Base-by-base conservation (phyloP, 2,329 filamentous ascomycete genomes). In the Bertia moriformis region DNA sequence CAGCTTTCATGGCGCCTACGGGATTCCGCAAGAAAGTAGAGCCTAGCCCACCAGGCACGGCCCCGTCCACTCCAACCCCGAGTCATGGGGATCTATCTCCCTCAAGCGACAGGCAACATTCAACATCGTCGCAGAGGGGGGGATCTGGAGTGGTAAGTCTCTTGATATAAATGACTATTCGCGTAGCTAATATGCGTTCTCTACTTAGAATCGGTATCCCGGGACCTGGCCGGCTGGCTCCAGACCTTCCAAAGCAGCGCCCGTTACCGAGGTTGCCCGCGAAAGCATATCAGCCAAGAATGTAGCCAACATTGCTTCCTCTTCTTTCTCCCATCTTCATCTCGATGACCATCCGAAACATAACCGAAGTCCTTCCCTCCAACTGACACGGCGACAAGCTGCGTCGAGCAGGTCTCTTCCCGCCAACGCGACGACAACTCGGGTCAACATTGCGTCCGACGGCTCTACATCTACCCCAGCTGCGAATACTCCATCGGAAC, bases 191-290 rank as follows among this genome's bases (percentile, higher is more conserved):
- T 17, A 17, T 35, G 12, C 15, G 32, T 17, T 35, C 32, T 27
- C 7, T 27, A 10, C 22, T 35, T 17, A 35, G 32, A 35, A 35
- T 15, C 17, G 32, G 32, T 35, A 35, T 18, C 32, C 32, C 7
- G 32, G 12, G 7, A 7, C 15, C 15, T 35, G 32, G 32, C 15
- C 32, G 12, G 32, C 7, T 7, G 10, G 10, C 7, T 10, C 32
- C 15, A 35, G 15, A 35, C 10, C 24, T 10, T 35, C 32, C 15
- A 35, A 35, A 35, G 32, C 32, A 7, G 32, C 32, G 7, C 32
- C 32, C 10, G 15, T 35, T 35, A 35, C 32, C 32, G 32, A 35
- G 32, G 32, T 35, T 35, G 32, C 32, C 32, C 32, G 32, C 15
- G 32, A 35, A 15, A 35, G 32, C 32, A 35, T 35, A 14, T 35